Evolutionary conservation across 768 basidiomycete species (phyloP), one percentile per base, ranked within the genome.

Genomic region (Calocybe indica): DNA sequence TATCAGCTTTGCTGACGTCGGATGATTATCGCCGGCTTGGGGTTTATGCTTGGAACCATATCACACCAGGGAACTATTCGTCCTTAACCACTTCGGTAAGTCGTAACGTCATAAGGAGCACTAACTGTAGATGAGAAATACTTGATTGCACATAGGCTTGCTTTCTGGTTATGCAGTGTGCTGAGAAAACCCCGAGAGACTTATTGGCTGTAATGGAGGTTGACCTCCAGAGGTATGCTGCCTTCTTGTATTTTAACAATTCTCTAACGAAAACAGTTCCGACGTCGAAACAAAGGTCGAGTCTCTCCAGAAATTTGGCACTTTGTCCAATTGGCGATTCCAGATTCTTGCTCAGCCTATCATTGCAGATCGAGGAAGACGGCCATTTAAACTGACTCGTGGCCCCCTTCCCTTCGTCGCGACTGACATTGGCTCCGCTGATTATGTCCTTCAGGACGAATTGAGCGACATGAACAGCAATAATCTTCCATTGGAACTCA

Each of bases 341-440:
- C 85, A 88, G 58, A 70, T 89, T 32, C 61, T 80, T 43, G 75
- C 79, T 3, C 84, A 85, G 56, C 74, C 72, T 35, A 74, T 80
- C 38, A 63, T 88, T 15, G 60, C 71, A 3, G 85, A 88, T 58
- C 75, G 80, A 37, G 64, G 65, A 0, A 80, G 79, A 54, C 76
- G 85, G 15, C 81, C 85, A 0, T 89, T 91, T 67, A 85, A 80
- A 55, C 60, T 82, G 12, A 75, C 81, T n/a, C 73, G 83, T n/a
- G 76, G 73, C 7, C 82, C 82, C 1, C 71, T 89, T n/a, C 68
- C 82, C 1, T 91, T 88, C 55, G 75, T 88, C 9, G 76, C 85
- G 0, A 85, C 85, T 0, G 86, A 89, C 53, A 81, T 88, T 39
- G 88, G 88, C 1, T 79, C 82, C 1, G 76, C 67, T 49, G 61